These are phyloP conservation scores for Stereum hirsutum DNA, from an alignment of 1,284 basidiomycete genomes.

Conservation along the genomic window DNA sequence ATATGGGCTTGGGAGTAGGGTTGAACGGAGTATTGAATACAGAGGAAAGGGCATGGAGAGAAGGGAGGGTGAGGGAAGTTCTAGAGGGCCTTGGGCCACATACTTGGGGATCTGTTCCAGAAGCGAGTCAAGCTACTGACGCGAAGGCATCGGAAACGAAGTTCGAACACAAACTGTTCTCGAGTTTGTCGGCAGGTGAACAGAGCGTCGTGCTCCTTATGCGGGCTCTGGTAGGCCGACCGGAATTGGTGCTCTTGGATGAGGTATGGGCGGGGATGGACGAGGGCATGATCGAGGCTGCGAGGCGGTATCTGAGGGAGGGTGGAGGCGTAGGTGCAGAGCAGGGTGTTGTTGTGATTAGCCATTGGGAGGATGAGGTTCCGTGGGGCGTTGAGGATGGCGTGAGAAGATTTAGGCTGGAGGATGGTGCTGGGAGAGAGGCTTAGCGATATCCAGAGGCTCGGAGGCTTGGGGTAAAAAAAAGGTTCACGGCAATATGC, in stretches of 20 bases:
- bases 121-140: too few species aligned
- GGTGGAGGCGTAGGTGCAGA: conserved; percentile 40
- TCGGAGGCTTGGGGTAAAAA: too few species aligned
- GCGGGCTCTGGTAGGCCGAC: conserved; percentile 69
- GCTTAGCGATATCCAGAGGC: too few species aligned
- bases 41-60: conserved; percentile 33
- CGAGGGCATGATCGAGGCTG: conserved; percentile 59
- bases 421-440: conserved; percentile 24
- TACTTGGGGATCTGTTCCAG: conserved; percentile 26
- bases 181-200: conserved; percentile 56
- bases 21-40: conserved; percentile 22
- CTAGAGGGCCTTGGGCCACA: conserved; percentile 55
- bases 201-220: conserved; percentile 78
- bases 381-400: conserved; percentile 58
- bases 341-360: conserved; percentile 78
- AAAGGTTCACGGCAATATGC: too few species aligned
- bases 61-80: conserved; percentile 41
- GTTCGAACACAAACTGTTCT: conserved; percentile 45
- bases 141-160: conserved; percentile 15
- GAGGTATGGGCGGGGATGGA: conserved; percentile 92
- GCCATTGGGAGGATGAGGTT: conserved; percentile 86
- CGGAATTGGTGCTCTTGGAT: conserved; percentile 74
- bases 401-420: conserved; percentile 26
- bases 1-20: conserved; percentile 34
- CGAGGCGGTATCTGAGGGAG: conserved; percentile 50